Percentiles rank a stretch among this genome's conserved stretches.
Conservation (phyloP, 106 monocot genomes). For the Dendrobium officinale region DNA sequence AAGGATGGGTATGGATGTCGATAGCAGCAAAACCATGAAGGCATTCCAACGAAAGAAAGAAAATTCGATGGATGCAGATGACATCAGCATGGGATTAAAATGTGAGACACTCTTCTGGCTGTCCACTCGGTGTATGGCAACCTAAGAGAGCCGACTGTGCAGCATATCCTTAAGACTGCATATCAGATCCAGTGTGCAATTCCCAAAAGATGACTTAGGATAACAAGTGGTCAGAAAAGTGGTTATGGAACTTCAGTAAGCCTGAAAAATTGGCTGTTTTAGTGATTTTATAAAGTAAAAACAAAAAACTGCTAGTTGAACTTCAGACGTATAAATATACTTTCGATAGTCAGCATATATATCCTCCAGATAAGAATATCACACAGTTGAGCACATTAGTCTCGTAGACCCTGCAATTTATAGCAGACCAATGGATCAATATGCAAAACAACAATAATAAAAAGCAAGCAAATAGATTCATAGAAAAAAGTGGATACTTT, state of each 20-base stretch:
- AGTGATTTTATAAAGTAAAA: not conserved
- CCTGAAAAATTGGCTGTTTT: not conserved
- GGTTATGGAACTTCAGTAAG: not conserved
- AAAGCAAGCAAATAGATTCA: not conserved
- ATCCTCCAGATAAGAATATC: slow-evolving; percentile 80
- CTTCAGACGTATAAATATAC: slow-evolving; percentile 28
- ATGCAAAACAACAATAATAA: slow-evolving; percentile 8
- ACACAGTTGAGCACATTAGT: slow-evolving; percentile 58
- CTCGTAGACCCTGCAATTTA: slow-evolving; percentile 82
- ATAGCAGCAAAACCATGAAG: not conserved
- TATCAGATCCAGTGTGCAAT: not conserved
- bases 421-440: slow-evolving; percentile 64
- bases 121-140: not conserved
- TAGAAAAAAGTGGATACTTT: not conserved
- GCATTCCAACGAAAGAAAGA: not conserved
- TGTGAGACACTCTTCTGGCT: slow-evolving; percentile 1
- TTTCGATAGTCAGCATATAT: slow-evolving; percentile 53
- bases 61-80: not conserved
- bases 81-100: not conserved
- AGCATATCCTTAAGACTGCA: not conserved
- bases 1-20: not conserved
- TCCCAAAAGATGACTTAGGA: not conserved
- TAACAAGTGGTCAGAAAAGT: not conserved
- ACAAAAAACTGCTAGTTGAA: slow-evolving; percentile 16
- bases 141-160: not conserved